phyloP scores from a whole-genome alignment of 1,284 basidiomycete species.

The Nidula niveotomentosa region DNA sequence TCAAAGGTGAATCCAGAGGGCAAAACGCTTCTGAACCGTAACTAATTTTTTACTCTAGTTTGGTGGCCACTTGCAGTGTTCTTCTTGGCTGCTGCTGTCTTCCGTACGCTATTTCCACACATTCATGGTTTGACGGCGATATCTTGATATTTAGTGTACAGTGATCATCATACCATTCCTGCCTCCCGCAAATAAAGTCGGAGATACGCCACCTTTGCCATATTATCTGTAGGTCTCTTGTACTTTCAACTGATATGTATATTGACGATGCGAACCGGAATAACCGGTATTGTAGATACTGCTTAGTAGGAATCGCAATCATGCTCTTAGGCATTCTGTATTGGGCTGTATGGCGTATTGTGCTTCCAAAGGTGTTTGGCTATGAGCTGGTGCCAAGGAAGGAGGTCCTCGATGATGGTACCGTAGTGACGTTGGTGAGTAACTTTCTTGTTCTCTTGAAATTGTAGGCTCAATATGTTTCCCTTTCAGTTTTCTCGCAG shows the following conservation, averaged over 20 bases:
- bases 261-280: not conserved
- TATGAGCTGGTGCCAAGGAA: conserved; percentile 49
- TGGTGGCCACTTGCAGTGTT: conserved; percentile 59
- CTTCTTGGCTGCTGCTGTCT: conserved; percentile 50
- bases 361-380: conserved; percentile 47
- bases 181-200: conserved; percentile 49
- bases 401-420: conserved; percentile 52
- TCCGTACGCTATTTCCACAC: conserved; percentile 33
- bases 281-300: conserved; percentile 35
- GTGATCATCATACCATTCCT: conserved; percentile 59
- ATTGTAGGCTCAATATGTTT: too few relatives aligned
- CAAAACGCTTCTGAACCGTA: not conserved
- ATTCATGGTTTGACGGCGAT: not conserved
- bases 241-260: not conserved
- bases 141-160: conserved; percentile 12
- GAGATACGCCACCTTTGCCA: conserved; percentile 59
- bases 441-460: not conserved
- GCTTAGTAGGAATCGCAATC: conserved; percentile 53
- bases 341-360: conserved; percentile 54
- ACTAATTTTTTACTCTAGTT: conserved; percentile 28
- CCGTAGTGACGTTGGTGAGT: conserved; percentile 52
- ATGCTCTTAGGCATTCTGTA: conserved; percentile 47
- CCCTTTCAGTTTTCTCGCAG: too few relatives aligned
- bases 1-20: conserved; percentile 40
- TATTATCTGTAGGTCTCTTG: conserved; percentile 48